A percentile compares a stretch with the other conserved stretches of the same genome.
These are phyloP conservation scores for Adansonia digitata DNA, from an alignment of 345 rosid species.

Conservation along the genomic window DNA sequence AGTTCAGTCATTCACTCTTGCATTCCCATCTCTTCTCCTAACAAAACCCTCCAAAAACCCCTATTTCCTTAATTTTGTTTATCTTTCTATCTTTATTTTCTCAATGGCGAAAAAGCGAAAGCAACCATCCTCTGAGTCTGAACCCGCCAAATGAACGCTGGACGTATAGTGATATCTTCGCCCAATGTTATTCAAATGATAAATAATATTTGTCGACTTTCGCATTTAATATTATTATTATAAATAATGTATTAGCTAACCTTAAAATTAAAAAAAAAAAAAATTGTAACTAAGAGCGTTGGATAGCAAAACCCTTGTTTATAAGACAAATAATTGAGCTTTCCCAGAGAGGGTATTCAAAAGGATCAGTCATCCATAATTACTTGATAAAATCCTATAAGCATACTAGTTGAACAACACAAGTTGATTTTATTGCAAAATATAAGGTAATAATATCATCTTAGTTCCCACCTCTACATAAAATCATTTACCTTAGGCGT, in stretches of 20 bases:
- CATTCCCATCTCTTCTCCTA: neutral
- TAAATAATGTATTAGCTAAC: too few species aligned
- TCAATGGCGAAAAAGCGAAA: constrained; percentile 66
- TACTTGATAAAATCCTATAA: neutral
- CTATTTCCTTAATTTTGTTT: constrained; percentile 10
- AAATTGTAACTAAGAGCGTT: too few species aligned
- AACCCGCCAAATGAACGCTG: constrained; percentile 13
- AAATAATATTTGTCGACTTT: too few species aligned
- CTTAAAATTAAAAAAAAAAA: too few species aligned
- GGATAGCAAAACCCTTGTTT: too few species aligned
- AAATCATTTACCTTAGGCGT: constrained; percentile 25
- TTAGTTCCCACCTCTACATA: too few species aligned
- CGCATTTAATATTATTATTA: too few species aligned
- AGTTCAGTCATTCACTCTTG: neutral
- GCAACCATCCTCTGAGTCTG: constrained; percentile 37
- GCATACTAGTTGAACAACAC: neutral
- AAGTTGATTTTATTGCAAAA: neutral
- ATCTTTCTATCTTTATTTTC: neutral
- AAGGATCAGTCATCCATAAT: neutral
- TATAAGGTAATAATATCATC: neutral
- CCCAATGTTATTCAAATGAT: too few species aligned
- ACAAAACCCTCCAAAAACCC: neutral
- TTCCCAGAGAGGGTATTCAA: neutral
- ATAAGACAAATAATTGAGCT: neutral
- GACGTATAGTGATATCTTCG: too few species aligned